Base-by-base conservation (phyloP, 1,284 basidiomycete species). In the Schizophyllum commune region DNA sequence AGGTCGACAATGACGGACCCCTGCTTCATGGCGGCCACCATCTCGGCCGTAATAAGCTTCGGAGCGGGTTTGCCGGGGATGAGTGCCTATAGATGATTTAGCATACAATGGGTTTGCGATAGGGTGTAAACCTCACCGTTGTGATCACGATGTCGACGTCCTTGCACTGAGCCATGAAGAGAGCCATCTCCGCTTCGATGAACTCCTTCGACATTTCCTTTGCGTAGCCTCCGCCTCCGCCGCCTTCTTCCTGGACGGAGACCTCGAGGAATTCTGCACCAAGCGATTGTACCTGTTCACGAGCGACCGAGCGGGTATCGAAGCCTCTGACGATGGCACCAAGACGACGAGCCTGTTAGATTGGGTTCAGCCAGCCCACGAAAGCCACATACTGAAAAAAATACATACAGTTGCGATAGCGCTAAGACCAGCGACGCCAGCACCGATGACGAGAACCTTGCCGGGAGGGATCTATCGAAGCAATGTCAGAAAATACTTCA, bases 161-260 rank as follows among this genome's bases (percentile, higher is more conserved):
- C 70, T 86, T 88, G 72, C 86, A 88, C 72, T 94, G 91, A 69
- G 88, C 84, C 82, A 88, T 80, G 76, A 94, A 94, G 52, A 94
- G 79, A 0, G 87, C 85, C 92, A 94, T 93, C 72, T 94, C 92
- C 11, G 91, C 91, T 59, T 87, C 90, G 63, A 92, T 85, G 71
- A 93, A 94, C 71, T 92, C 91, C 75, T 92, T 91, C 54, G 88
- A 90, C 91, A 94, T 93, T 65, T 86, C 84, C 74, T 93, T 94
- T n/a, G 91, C 91, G 68, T 94, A 94, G 32, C 91, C 91, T 33
- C 92, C 91, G 19, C 78, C 82, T 13, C 86, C 92, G 39, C 85
- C 83, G 20, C 91, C 91, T 64, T 92, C 89, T 73, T 94, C 91
- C 68, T 90, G 69, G 57, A 94, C 72, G 15, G 79, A 70, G 27